Evolutionary conservation across 305 asterid genomes (phyloP).

Genomic region (Plantago lanceolata): DNA sequence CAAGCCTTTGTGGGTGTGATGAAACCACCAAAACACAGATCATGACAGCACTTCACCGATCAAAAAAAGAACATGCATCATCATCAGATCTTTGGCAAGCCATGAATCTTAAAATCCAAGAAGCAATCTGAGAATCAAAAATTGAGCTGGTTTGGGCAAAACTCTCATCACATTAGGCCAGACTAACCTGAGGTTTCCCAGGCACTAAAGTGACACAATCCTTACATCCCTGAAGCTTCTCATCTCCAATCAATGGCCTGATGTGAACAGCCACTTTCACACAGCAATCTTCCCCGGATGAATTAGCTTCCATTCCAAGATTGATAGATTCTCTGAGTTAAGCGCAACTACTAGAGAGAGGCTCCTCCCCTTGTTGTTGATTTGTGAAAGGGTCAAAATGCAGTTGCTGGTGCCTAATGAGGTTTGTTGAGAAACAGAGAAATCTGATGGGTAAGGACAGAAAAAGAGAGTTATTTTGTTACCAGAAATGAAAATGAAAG

Average conservation of each 20-base stretch:
- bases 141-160: constrained; percentile 16
- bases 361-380: background rate
- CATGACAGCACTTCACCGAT: constrained; percentile 2
- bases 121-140: constrained; percentile 11
- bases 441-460: constrained; percentile 26
- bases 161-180: constrained; percentile 43
- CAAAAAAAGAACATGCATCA: constrained; percentile 4
- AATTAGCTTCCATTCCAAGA: constrained; percentile 53
- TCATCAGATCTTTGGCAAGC: constrained; percentile 51
- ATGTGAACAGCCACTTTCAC: constrained; percentile 96
- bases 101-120: constrained; percentile 22
- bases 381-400: constrained; percentile 18
- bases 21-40: background rate
- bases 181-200: constrained; percentile 99
- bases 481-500: constrained; percentile 53
- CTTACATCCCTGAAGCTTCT: constrained; percentile 89
- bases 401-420: constrained; percentile 23
- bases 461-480: constrained; percentile 32
- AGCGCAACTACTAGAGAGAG: background rate
- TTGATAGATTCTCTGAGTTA: background rate
- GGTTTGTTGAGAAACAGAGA: constrained; percentile 36
- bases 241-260: constrained; percentile 94
- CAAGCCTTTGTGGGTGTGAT: background rate
- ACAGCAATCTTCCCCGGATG: constrained; percentile 82
- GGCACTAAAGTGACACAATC: constrained; percentile 82